These are phyloP conservation scores for Sechiopsis laciniata DNA, from an alignment of 306 rosid species.

Conservation along the genomic window DNA sequence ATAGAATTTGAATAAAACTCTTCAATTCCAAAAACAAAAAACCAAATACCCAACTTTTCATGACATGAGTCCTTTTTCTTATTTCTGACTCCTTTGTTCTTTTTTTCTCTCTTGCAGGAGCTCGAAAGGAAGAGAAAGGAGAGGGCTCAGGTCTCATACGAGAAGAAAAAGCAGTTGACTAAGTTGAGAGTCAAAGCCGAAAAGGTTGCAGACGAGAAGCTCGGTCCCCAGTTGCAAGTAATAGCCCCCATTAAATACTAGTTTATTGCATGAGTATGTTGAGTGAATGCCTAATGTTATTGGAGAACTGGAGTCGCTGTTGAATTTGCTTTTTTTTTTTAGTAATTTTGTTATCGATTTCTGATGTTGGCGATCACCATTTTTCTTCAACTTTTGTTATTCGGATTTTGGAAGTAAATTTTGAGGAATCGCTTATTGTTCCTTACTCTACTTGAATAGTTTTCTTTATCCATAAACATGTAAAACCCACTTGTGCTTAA, in stretches of 20 bases:
- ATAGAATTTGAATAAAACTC: no score
- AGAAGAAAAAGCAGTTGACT: constrained; percentile 66
- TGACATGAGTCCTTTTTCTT: no score
- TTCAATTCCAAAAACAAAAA: no score
- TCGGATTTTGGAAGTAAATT: constrained; percentile 20
- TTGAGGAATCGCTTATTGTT: not conserved
- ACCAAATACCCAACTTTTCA: no score
- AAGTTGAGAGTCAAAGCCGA: constrained; percentile 64
- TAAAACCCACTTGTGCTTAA: no score
- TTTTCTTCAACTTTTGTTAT: not conserved
- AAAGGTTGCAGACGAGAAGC: constrained; percentile 58
- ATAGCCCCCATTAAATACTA: constrained; percentile 62
- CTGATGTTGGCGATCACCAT: not conserved
- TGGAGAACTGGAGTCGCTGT: constrained; percentile 8
- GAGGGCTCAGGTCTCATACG: constrained; percentile 45
- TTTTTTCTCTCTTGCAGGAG: constrained; percentile 37
- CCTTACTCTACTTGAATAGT: no score
- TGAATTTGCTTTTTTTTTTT: constrained; percentile 13
- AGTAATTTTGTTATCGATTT: constrained; percentile 16
- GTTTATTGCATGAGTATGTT: not conserved
- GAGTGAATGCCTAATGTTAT: not conserved
- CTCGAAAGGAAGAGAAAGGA: constrained; percentile 81
- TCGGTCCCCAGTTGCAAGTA: constrained; percentile 53
- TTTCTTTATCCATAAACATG: no score
- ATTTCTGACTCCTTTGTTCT: not conserved